These are phyloP conservation scores for Harringtonia aguacate DNA, from an alignment of 2,329 filamentous ascomycete genomes.

Conservation along the genomic window DNA sequence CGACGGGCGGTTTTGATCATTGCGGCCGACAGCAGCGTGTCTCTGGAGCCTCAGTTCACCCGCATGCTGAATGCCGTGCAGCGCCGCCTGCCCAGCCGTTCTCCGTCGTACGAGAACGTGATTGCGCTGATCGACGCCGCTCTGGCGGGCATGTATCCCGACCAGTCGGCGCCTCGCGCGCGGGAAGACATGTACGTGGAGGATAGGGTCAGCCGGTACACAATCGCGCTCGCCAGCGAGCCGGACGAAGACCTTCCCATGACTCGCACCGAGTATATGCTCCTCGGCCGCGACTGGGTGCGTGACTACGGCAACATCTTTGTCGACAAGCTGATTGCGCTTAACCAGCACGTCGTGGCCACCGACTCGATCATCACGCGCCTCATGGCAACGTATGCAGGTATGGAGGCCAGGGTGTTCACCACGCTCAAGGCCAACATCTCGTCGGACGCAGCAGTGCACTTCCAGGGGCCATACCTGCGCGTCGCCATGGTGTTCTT, in stretches of 20 bases:
- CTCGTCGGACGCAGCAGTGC: conserved; percentile 34
- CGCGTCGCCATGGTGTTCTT: conserved; percentile 43
- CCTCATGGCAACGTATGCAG: conserved; percentile 40
- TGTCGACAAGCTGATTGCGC: conserved; percentile 53
- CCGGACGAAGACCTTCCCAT: conserved; percentile 11
- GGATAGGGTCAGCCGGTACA: conserved; percentile 14
- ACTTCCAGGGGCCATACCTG: conserved; percentile 44
- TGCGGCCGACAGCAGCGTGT: conserved; percentile 42
- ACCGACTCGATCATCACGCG: conserved; percentile 46
- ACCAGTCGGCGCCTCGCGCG: conserved; percentile 1
- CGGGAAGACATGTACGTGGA: conserved; percentile 28
- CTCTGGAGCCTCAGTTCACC: conserved; percentile 42
- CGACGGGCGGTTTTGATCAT: conserved; percentile 48
- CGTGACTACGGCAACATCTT: conserved; percentile 35
- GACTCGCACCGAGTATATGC: conserved; percentile 8
- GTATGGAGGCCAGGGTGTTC: conserved; percentile 41
- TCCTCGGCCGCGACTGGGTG: conserved; percentile 14
- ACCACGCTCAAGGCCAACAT: conserved; percentile 43
- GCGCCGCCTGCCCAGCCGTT: conserved; percentile 37
- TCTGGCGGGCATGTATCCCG: conserved; percentile 25
- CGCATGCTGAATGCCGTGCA: conserved; percentile 42
- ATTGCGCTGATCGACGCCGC: conserved; percentile 38
- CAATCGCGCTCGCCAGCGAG: conserved; percentile 8
- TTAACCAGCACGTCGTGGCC: conserved; percentile 43
- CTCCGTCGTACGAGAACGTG: conserved; percentile 41